phyloP scores from a whole-genome alignment of 2,329 filamentous ascomycete genomes.

The Paraphoma sp. region DNA sequence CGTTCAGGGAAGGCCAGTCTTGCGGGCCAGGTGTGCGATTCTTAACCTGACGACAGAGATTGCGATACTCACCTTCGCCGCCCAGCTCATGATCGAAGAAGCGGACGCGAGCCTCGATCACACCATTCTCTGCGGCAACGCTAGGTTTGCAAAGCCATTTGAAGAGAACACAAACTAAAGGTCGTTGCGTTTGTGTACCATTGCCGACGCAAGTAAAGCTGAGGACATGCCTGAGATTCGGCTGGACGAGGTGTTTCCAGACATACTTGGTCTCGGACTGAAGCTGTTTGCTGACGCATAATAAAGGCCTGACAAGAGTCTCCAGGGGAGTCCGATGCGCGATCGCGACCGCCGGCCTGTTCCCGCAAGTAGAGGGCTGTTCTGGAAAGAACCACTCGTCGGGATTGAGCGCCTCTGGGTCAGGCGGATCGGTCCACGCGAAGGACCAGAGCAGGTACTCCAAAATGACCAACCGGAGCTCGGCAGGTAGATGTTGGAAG shows the following conservation, averaged over 20 bases:
- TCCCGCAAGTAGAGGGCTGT: not conserved
- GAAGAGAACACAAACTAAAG: not conserved
- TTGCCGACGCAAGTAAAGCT: not conserved
- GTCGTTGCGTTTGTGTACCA: not conserved
- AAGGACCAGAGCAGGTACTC: not conserved
- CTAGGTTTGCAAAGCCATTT: not conserved
- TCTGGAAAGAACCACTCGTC: not conserved
- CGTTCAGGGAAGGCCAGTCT: not conserved
- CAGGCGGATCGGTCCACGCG: not conserved
- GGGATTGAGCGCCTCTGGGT: not conserved
- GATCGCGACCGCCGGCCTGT: not conserved
- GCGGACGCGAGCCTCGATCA: not conserved
- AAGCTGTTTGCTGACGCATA: not conserved
- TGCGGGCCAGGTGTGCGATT: not conserved
- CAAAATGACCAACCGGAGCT: not conserved
- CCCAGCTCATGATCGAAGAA: not conserved
- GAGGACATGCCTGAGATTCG: not conserved
- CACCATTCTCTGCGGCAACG: not conserved
- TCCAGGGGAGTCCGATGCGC: not conserved
- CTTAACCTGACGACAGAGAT: not conserved
- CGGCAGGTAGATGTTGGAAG: not conserved
- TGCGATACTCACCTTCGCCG: not conserved
- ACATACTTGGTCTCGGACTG: not conserved
- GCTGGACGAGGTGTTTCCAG: not conserved
- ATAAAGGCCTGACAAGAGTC: not conserved